Conservation (phyloP, 1,139 yeast genomes). For the Pneumocystis carinii region DNA sequence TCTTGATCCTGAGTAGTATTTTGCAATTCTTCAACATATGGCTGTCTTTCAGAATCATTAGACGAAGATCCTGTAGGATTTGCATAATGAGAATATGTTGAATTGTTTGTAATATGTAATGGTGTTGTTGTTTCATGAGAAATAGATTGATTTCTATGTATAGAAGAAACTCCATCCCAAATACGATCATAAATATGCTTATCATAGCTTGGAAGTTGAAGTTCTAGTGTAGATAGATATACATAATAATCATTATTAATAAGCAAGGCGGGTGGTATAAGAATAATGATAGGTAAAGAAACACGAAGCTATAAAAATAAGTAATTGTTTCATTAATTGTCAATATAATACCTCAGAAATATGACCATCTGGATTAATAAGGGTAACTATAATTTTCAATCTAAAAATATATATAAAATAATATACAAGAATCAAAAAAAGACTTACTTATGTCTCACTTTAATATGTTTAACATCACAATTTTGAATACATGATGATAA, state of each 20-base stretch:
- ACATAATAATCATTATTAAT: constrained; percentile 15
- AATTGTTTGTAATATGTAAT: not conserved
- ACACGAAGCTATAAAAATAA: constrained; percentile 31
- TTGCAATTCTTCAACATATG: not conserved
- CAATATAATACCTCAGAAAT: constrained; percentile 39
- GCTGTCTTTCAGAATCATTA: not conserved
- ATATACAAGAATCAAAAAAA: not conserved
- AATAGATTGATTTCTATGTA: constrained; percentile 21
- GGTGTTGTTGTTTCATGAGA: not conserved
- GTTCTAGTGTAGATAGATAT: constrained; percentile 22
- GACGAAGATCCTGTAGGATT: not conserved
- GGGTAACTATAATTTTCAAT: constrained; percentile 45
- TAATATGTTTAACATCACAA: constrained; percentile 47
- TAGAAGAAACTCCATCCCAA: constrained; percentile 47
- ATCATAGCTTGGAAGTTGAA: constrained; percentile 85
- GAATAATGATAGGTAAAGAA: constrained; percentile 50
- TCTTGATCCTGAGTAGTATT: not conserved
- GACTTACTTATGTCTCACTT: constrained; percentile 46
- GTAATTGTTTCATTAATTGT: not conserved
- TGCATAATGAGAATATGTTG: not conserved
- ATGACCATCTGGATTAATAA: constrained; percentile 61
- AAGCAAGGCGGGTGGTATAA: constrained; percentile 71
- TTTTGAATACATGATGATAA: constrained; percentile 72
- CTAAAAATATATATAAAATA: not conserved
- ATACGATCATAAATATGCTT: constrained; percentile 72